Evolutionary conservation across 2,329 filamentous ascomycete species (phyloP).

Genomic region (Penicillium sp.): DNA sequence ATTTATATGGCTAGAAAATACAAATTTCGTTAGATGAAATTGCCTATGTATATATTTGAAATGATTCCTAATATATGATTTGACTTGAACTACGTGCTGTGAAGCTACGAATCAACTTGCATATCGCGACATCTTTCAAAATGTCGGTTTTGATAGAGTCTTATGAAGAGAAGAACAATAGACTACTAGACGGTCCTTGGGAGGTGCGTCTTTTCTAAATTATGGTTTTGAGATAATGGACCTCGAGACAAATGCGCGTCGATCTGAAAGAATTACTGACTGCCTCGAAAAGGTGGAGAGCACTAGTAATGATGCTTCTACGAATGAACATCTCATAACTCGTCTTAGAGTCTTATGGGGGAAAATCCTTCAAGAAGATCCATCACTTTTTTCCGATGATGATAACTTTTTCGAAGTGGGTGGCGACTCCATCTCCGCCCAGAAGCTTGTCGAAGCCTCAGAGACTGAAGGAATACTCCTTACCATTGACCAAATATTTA

Average conservation of each 20-base stretch:
- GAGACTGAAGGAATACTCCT: conserved; percentile 13
- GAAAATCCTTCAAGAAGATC: background rate
- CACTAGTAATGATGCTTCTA: background rate
- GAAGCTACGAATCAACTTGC: background rate
- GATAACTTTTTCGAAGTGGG: conserved; percentile 20
- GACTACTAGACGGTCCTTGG: background rate
- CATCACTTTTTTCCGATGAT: conserved; percentile 11
- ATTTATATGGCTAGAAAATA: background rate
- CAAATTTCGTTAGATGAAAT: background rate
- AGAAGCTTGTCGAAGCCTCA: conserved; percentile 4
- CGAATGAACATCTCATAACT: background rate
- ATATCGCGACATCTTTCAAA: background rate
- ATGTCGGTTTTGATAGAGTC: background rate
- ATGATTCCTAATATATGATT: background rate
- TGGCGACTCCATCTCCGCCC: conserved; percentile 14
- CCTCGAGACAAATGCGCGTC: background rate
- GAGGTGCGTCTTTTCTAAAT: background rate
- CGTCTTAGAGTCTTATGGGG: background rate
- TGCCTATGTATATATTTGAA: background rate
- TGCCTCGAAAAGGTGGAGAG: background rate
- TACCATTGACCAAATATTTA: conserved; percentile 23
- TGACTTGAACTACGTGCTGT: background rate
- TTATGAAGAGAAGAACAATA: background rate
- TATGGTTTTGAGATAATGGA: background rate
- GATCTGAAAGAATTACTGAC: background rate